Evolutionary conservation across 768 basidiomycete genomes (phyloP), one percentile per base, ranked within the genome.

Genomic region (Mycena metata): DNA sequence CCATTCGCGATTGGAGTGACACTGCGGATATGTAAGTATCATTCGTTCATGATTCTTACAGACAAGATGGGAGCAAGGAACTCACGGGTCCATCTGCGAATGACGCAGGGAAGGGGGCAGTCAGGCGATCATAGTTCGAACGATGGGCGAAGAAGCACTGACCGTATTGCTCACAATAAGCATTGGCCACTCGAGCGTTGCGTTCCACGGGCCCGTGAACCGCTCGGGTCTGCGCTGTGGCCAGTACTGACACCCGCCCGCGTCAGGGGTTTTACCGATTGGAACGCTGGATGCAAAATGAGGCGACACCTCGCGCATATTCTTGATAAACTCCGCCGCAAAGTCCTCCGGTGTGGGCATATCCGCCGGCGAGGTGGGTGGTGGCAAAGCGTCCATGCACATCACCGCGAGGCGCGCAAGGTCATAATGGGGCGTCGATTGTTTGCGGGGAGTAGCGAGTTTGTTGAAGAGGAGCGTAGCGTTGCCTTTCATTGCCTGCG

Each of bases 161-260:
- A 67, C 66, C 39, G 75, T 75, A 64, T 78, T 78, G 66, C 75
- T 78, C 17, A 76, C 61, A 56, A 78, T 74, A 59, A 77, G 51
- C 72, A 78, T 74, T 42, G 75, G 75, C 57, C 68, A 72, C 43
- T 72, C 66, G 21, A 78, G 56, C 17, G 46, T 77, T 50, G 73
- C 72, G 58, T 78, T 77, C 76, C 77, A 78, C 45, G 77, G 77
- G 15, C 77, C 76, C 1, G 26, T 46, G 49, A 77, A 78, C 21
- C 75, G 47, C 67, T 78, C 74, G 7, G 74, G 74, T 2, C 73
- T 70, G 15, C 47, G 46, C 41, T 70, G 74, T 33, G 66, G 69
- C 75, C 75, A 76, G 50, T 72, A 76, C 60, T 72, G 67, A 45
- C 75, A 76, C 33, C 74, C 75, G 9, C 74, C 74, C 11, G 39